Percentiles rank a stretch among this genome's conserved stretches.
phyloP scores from a whole-genome alignment of 75 land plant species.

The Selaginella moellendorffii region DNA sequence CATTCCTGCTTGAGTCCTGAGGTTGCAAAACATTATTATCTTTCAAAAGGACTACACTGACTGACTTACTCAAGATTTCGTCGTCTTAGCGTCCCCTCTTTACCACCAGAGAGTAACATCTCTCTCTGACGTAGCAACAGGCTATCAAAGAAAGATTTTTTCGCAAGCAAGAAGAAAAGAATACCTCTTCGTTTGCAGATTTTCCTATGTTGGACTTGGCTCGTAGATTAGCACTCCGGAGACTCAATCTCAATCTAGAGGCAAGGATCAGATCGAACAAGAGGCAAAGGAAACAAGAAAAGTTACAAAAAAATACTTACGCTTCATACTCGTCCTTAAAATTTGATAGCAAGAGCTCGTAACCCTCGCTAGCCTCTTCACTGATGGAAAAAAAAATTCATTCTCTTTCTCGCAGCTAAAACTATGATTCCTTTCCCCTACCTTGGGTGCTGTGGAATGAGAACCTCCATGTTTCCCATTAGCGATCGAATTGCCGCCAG shows the following conservation, averaged over 20 bases:
- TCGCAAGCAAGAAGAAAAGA: too few species aligned
- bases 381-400: slow-evolving; percentile 16
- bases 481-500: slow-evolving; percentile 19
- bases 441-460: slow-evolving; percentile 15
- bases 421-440: background rate
- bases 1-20: slow-evolving; percentile 86
- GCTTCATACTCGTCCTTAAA: slow-evolving; percentile 22
- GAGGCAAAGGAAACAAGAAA: background rate
- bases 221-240: slow-evolving; percentile 20
- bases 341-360: slow-evolving; percentile 11
- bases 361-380: slow-evolving; percentile 17
- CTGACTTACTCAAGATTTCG: slow-evolving; percentile 69
- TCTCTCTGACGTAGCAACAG: slow-evolving; percentile 16
- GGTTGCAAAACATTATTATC: background rate
- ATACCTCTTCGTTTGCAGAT: slow-evolving; percentile 26
- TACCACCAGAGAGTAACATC: slow-evolving; percentile 39
- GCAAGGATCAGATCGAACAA: background rate
- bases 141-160: background rate
- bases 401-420: too few species aligned
- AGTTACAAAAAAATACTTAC: slow-evolving; percentile 3
- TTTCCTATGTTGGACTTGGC: slow-evolving; percentile 26
- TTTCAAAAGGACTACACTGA: background rate
- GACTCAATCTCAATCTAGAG: slow-evolving; percentile 18
- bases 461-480: slow-evolving; percentile 9
- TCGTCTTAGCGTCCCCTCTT: slow-evolving; percentile 70